Percentiles rank a stretch among this genome's conserved stretches.
phyloP scores from a whole-genome alignment of 495 filamentous ascomycete genomes.

The Aspergillus biplanus region DNA sequence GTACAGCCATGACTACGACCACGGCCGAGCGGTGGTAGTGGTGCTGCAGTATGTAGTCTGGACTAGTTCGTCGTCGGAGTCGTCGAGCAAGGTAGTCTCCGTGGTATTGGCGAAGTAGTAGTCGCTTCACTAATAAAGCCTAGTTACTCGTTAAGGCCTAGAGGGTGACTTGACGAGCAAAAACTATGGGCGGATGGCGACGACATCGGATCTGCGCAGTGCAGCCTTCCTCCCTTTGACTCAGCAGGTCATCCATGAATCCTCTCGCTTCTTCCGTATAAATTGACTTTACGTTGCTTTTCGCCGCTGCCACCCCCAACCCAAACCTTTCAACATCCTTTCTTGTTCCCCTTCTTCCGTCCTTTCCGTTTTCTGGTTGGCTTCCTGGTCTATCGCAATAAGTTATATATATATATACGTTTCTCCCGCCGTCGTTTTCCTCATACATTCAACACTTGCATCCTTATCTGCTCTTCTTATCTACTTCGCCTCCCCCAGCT shows the following conservation, averaged over 20 bases:
- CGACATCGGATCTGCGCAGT: slow-evolving; percentile 22
- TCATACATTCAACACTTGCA: background rate
- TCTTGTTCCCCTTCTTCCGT: slow-evolving; percentile 30
- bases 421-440: background rate
- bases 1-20: background rate
- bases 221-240: slow-evolving; percentile 20
- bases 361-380: slow-evolving; percentile 33
- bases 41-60: too few species aligned
- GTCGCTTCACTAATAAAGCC: background rate
- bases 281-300: slow-evolving; percentile 32
- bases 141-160: background rate
- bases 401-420: slow-evolving; percentile 26
- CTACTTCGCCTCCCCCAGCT: slow-evolving; percentile 18
- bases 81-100: too few species aligned
- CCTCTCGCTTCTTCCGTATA: slow-evolving; percentile 23
- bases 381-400: slow-evolving; percentile 7
- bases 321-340: slow-evolving; percentile 8
- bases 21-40: background rate
- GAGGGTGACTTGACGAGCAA: background rate
- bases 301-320: slow-evolving; percentile 27
- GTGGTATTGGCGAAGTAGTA: background rate
- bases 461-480: slow-evolving; percentile 30
- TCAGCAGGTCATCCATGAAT: slow-evolving; percentile 26
- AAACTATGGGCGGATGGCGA: slow-evolving; percentile 17
- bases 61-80: too few species aligned